Base-by-base conservation (phyloP, 2,329 filamentous ascomycete genomes). In the Fusarium nodosum region DNA sequence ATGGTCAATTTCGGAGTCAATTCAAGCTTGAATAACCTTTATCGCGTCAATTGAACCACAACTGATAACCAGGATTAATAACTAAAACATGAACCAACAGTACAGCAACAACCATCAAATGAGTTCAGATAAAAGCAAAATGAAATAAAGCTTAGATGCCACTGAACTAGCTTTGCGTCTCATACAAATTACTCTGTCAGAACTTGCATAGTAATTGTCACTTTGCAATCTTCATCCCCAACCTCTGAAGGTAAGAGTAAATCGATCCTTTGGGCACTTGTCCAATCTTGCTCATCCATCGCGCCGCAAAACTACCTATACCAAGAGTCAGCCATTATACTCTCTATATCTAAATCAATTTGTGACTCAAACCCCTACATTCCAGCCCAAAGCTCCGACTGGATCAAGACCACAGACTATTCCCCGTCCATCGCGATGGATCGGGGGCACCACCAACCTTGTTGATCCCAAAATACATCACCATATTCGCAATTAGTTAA, bases 231-330 rank as follows among this genome's bases (percentile, higher is more conserved):
- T 47, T 66, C 70, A 72, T 72, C 1, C 72, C 62, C 26, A 76
- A 7, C 1, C 66, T 42, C 64, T 75, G 73, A 3, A 75, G 51
- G 16, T 58, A 73, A 1, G 73, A 45, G 8, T 75, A 75, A 2
- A 75, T 28, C 0, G 70, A 70, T 0, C 61, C 66, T 28, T 66
- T 72, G 3, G 64, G 39, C 2, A 75, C 68, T 5, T 58, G 20
- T 10, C 58, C 71, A 48, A 75, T 68, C 10, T 41, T 38, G 5
- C 64, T 64, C 74, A 75, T 75, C 72, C 71, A 75, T 13, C 66
- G 41, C 2, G 73, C 68, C 1, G 72, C 72, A 41, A 75, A 72
- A 2, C 67, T 74, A 3, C 63, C 74, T 75, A 1, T 38, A 6
- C 5, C 1, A 0, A n/a, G 1, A n/a, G 1, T 41, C 34, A 47